Conservation (phyloP, 176 grass and related monocot species). For the Aechmea fasciata region DNA sequence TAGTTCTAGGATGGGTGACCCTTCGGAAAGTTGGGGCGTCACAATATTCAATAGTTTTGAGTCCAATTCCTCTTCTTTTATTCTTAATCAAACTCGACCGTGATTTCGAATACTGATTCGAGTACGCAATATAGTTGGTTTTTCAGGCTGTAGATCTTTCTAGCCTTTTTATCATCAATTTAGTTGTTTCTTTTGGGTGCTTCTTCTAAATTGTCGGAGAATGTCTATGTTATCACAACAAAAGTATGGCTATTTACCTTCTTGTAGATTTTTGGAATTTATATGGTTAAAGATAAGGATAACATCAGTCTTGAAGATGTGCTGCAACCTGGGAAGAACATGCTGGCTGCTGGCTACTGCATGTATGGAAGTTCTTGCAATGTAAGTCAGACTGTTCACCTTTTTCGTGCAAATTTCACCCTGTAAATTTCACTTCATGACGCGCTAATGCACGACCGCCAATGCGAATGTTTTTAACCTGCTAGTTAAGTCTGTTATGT, state of each 20-base stretch:
- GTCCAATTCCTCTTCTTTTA: too few relatives aligned
- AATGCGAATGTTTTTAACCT: background rate
- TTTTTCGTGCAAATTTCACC: background rate
- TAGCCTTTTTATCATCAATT: too few relatives aligned
- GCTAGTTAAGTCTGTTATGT: background rate
- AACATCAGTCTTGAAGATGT: constrained; percentile 65
- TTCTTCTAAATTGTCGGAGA: background rate
- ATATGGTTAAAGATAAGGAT: constrained; percentile 61
- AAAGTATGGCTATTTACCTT: background rate
- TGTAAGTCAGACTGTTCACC: constrained; percentile 30
- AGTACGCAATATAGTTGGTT: background rate
- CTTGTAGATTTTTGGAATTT: constrained; percentile 45
- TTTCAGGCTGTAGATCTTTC: constrained; percentile 39
- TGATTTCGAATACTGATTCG: too few relatives aligned
- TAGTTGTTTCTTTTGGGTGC: background rate
- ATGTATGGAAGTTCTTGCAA: constrained; percentile 99
- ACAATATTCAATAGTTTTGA: too few relatives aligned
- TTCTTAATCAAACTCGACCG: too few relatives aligned
- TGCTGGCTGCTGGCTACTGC: constrained; percentile 95
- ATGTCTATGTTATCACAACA: background rate
- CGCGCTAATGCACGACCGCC: background rate
- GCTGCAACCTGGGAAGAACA: constrained; percentile 73
- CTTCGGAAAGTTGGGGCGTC: too few relatives aligned
- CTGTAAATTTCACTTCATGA: background rate
- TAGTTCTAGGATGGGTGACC: too few relatives aligned